Base-by-base conservation (phyloP, 2,329 filamentous ascomycete species). In the Fusarium algeriense region DNA sequence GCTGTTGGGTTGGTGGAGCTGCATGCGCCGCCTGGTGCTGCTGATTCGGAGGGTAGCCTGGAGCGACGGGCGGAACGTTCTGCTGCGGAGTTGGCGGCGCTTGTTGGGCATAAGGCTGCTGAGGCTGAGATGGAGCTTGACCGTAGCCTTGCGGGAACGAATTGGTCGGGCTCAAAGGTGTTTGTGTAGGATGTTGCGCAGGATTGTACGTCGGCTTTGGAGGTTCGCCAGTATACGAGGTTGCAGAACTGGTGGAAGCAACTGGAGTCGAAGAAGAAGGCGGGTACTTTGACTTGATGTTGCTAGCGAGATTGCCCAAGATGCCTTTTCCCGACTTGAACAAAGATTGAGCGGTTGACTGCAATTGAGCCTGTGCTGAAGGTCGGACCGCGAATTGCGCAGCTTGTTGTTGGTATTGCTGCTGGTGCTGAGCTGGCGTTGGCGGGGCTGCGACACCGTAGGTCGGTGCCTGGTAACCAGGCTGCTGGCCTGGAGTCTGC, bases 271-370 rank as follows among this genome's bases (percentile, higher is more conserved):
- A 14, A 5, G 48, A 52, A 28, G 48, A 52, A 28, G 32, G 12
- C 7, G 68, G 68, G 26, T 70, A 70, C 28, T 71, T 71, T 7
- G 55, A 57, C 35, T 71, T 71, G 41, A 71, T 71, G 50, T 69
- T 71, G 19, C 54, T 71, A 1, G 69, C 69, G 0, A 71, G 55
- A 15, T 65, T 68, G 8, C 69, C 69, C 1, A 71, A 14, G 2
- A 71, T 41, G 0, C 68, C 69, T 6, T 71, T 71, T n/a, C 68
- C 64, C 0, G 60, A 49, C 6, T 71, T 71, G 30, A 43, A 59
- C 6, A 73, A 30, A 2, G 67, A 73, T 14, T 69, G 59, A 0
- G 68, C 73, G 3, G 48, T 73, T 19, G 49, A 59, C 8, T 61
- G 56, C 0, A 67, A 37, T 10, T 54, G 58, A 5, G 50, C 52